Conservation (phyloP, 129 eudicot species). For the Chrysanthemum seticuspe region DNA sequence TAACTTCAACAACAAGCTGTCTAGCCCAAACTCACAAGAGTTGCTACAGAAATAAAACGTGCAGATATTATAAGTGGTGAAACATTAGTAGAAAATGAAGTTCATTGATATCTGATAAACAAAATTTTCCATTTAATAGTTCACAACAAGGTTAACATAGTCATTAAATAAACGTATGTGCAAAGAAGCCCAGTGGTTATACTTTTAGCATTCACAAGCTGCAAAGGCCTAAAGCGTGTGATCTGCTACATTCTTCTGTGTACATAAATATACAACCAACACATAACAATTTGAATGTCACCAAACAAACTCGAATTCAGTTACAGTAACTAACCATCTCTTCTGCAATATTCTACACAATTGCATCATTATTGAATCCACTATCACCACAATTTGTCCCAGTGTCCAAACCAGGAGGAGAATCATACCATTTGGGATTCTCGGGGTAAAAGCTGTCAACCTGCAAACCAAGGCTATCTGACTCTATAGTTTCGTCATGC, state of each 20-base stretch:
- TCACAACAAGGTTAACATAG: slow-evolving; percentile 40
- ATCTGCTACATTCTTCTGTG: slow-evolving; percentile 46
- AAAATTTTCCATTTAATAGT: slow-evolving; percentile 25
- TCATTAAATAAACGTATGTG: slow-evolving; percentile 52
- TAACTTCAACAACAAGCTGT: no score
- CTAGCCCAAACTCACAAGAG: no score
- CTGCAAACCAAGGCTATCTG: slow-evolving; percentile 82
- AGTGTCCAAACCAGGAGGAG: slow-evolving; percentile 81
- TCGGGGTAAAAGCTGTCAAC: slow-evolving; percentile 87
- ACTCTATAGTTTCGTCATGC: slow-evolving; percentile 55
- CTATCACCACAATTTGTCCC: slow-evolving; percentile 56
- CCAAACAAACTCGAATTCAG: no score
- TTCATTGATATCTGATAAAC: slow-evolving; percentile 21
- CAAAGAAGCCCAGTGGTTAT: slow-evolving; percentile 58
- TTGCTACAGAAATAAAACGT: no score
- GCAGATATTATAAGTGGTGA: no score
- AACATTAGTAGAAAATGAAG: no score
- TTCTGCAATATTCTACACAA: slow-evolving; percentile 47
- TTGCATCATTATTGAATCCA: slow-evolving; percentile 70
- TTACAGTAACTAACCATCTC: no score
- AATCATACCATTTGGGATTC: slow-evolving; percentile 92
- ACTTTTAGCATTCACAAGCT: slow-evolving; percentile 25
- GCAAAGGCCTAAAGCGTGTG: no score
- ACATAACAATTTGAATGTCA: slow-evolving; percentile 22
- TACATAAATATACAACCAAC: slow-evolving; percentile 66